Evolutionary conservation across 208 protist genomes (phyloP).

Genomic region (Wallacemonas sp.): DNA sequence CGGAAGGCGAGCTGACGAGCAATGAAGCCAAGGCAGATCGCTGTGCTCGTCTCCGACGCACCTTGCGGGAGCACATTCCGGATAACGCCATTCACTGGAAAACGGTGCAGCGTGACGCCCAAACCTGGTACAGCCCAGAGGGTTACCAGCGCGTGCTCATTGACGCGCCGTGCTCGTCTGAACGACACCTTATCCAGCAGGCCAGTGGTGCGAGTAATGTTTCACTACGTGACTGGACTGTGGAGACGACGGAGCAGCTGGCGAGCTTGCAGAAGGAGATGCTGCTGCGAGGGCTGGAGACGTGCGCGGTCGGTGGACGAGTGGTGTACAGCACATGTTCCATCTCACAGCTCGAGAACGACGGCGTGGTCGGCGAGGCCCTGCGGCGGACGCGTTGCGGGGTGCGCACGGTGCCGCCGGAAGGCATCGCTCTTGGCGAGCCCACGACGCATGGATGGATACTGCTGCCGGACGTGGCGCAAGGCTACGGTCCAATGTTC

Average conservation of each 20-base stretch:
- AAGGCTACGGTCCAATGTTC: slow-evolving; percentile 76
- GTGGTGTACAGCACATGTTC: slow-evolving; percentile 94
- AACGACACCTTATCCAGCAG: slow-evolving; percentile 90
- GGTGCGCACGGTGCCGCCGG: slow-evolving; percentile 36
- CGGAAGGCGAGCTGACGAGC: slow-evolving; percentile 53
- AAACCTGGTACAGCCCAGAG: slow-evolving; percentile 64
- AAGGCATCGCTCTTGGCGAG: slow-evolving; percentile 45
- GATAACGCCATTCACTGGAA: slow-evolving; percentile 54
- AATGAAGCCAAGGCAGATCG: slow-evolving; percentile 75
- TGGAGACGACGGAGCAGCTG: slow-evolving; percentile 35
- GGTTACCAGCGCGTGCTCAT: slow-evolving; percentile 83
- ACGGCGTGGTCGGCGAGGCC: slow-evolving; percentile 71
- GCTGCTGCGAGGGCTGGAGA: slow-evolving; percentile 78
- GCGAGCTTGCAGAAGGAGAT: slow-evolving; percentile 61
- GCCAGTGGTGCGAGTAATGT: slow-evolving; percentile 28
- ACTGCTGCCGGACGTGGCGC: slow-evolving; percentile 61
- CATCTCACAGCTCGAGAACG: slow-evolving; percentile 88
- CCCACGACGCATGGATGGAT: slow-evolving; percentile 63
- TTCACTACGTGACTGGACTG: slow-evolving; percentile 47
- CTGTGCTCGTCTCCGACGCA: slow-evolving; percentile 65
- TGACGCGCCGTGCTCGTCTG: slow-evolving; percentile 92
- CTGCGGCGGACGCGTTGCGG: slow-evolving; percentile 61
- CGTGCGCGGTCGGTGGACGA: slow-evolving; percentile 62
- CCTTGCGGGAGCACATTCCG: slow-evolving; percentile 71
- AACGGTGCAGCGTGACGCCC: slow-evolving; percentile 68